These are phyloP conservation scores for Aspergillus flavus DNA, from an alignment of 2,329 filamentous ascomycete species.

Conservation along the genomic window DNA sequence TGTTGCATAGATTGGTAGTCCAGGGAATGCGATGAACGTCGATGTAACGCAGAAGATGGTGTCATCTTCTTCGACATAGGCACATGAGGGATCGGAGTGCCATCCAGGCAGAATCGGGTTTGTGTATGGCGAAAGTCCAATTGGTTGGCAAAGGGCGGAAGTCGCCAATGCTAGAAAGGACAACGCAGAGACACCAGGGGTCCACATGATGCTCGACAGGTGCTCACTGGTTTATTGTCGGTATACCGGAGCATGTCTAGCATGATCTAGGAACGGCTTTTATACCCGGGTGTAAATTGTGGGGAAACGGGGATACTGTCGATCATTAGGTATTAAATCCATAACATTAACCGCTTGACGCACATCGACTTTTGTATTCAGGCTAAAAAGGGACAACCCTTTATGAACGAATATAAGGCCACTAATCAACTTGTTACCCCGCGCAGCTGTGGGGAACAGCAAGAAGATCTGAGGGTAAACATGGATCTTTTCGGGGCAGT, in stretches of 20 bases:
- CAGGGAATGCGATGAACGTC: conserved; percentile 51
- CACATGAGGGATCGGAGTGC: conserved; percentile 50
- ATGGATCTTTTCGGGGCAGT: neutral
- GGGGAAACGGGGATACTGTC: neutral
- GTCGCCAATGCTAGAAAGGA: neutral
- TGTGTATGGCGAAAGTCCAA: neutral
- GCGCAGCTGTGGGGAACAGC: neutral
- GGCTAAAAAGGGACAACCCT: neutral
- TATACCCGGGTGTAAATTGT: neutral
- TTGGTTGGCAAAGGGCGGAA: neutral
- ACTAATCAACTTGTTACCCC: neutral
- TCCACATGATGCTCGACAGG: neutral
- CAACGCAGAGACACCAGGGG: neutral
- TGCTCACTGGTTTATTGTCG: neutral
- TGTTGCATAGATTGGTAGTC: conserved; percentile 49
- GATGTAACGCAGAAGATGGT: conserved; percentile 46
- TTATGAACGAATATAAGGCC: neutral
- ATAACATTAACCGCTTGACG: neutral
- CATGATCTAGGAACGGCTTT: neutral
- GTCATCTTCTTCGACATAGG: conserved; percentile 37
- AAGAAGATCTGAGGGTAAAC: neutral
- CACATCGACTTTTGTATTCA: neutral
- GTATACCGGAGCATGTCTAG: neutral
- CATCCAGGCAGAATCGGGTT: conserved; percentile 41
- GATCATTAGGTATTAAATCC: neutral